Conservation (phyloP, 2,329 filamentous ascomycete genomes). For the Karstenula rhodostoma region DNA sequence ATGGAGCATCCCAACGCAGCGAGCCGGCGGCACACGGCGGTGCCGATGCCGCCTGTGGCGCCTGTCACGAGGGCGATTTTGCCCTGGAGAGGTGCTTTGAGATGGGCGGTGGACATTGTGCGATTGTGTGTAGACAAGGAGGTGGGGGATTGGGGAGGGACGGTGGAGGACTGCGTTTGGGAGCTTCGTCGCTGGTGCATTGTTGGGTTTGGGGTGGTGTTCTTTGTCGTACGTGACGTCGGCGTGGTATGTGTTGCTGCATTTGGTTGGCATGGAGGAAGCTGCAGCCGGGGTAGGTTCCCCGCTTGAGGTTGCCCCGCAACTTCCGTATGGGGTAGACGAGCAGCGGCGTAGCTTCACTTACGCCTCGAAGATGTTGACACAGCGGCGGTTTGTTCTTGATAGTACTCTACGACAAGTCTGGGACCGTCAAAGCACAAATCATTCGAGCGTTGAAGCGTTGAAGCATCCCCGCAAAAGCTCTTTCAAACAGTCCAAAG, state of each 20-base stretch:
- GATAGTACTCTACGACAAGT: neutral
- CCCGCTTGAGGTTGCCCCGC: slow-evolving; percentile 2
- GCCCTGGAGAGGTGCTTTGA: slow-evolving; percentile 19
- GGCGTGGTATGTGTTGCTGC: neutral
- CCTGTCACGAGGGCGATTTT: slow-evolving; percentile 53
- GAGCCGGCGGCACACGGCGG: slow-evolving; percentile 51
- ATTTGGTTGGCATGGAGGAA: neutral
- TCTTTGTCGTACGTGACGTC: neutral
- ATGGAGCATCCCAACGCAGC: slow-evolving; percentile 53
- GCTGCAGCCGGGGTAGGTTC: slow-evolving; percentile 7
- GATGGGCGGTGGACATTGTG: neutral
- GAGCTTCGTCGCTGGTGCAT: slow-evolving; percentile 1
- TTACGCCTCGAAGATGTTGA: neutral
- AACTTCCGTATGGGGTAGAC: neutral
- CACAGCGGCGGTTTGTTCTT: neutral
- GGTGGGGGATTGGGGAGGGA: neutral
- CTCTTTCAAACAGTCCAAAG: neutral
- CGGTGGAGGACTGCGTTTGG: neutral
- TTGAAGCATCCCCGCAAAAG: neutral
- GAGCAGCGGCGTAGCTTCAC: neutral
- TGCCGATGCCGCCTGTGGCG: slow-evolving; percentile 57
- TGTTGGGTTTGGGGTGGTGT: neutral
- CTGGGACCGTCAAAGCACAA: neutral
- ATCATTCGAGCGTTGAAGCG: neutral
- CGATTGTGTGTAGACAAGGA: neutral